phyloP scores from a whole-genome alignment of 148 eudicot species.

The Nyssa sinensis region DNA sequence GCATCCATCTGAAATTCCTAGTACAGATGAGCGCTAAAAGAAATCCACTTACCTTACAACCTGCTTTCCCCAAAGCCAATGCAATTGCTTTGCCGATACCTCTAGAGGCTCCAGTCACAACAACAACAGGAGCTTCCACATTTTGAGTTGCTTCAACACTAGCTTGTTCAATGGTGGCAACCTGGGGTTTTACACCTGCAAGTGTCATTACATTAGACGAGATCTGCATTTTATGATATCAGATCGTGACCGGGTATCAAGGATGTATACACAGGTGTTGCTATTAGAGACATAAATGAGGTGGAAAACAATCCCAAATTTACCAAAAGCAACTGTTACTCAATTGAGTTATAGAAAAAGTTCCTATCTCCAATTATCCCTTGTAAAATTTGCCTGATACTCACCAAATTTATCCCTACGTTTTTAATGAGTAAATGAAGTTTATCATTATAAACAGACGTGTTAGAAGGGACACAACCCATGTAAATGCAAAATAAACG shows the following conservation, averaged over 20 bases:
- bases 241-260: not conserved
- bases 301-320: too few relatives aligned
- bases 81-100: constrained; percentile 97
- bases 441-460: too few relatives aligned
- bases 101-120: constrained; percentile 96
- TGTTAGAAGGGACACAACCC: too few relatives aligned
- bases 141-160: constrained; percentile 37
- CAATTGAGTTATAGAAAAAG: too few relatives aligned
- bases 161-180: constrained; percentile 61
- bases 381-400: too few relatives aligned
- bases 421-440: too few relatives aligned
- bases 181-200: constrained; percentile 61
- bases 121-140: constrained; percentile 78
- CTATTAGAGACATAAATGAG: not conserved
- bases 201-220: constrained; percentile 8
- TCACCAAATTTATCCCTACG: too few relatives aligned
- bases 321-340: too few relatives aligned
- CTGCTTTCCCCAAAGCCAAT: constrained; percentile 84
- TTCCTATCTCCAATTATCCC: too few relatives aligned
- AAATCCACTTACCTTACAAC: constrained; percentile 64
- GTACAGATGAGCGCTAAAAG: not conserved
- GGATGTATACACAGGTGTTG: not conserved
- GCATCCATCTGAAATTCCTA: constrained; percentile 1
- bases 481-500: too few relatives aligned
- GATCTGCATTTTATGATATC: not conserved